Conservation (phyloP, 1,284 basidiomycete species). For the Sanghuangporus weigelae region DNA sequence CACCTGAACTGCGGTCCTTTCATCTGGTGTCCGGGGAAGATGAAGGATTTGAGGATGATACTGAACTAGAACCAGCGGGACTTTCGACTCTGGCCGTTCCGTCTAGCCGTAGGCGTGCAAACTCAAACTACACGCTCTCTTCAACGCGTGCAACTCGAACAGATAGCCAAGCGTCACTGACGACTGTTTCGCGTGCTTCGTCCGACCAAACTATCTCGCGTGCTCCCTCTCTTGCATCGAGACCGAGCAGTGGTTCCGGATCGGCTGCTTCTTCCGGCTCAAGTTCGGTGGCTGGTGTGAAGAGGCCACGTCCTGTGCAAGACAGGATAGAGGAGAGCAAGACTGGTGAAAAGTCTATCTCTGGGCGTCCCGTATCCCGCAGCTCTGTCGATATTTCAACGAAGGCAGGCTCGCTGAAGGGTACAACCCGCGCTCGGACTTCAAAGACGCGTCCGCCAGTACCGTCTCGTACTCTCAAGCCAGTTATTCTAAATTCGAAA, state of each 20-base stretch:
- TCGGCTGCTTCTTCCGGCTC: constrained; percentile 2
- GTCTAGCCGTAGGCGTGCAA: constrained; percentile 1
- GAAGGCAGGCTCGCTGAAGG: neutral
- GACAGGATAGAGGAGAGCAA: neutral
- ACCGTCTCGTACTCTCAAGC: neutral
- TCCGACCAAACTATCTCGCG: constrained; percentile 7
- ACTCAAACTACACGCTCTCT: constrained; percentile 17
- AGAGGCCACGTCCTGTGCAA: constrained; percentile 6
- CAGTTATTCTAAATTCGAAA: neutral
- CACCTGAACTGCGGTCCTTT: neutral
- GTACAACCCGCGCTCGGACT: neutral
- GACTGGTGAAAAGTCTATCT: constrained; percentile 21
- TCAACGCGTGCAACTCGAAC: constrained; percentile 4
- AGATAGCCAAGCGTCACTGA: constrained; percentile 11
- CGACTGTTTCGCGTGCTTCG: constrained; percentile 5
- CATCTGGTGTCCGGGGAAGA: neutral
- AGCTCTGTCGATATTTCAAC: neutral
- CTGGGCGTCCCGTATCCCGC: constrained; percentile 23
- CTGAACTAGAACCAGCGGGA: neutral
- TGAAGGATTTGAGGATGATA: neutral
- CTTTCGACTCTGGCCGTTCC: neutral
- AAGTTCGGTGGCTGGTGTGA: constrained; percentile 6
- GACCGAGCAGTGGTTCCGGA: neutral
- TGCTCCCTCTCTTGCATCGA: constrained; percentile 15
- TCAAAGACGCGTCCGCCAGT: neutral